Evolutionary conservation across 345 rosid genomes (phyloP).

Genomic region (Tarenaya hassleriana): DNA sequence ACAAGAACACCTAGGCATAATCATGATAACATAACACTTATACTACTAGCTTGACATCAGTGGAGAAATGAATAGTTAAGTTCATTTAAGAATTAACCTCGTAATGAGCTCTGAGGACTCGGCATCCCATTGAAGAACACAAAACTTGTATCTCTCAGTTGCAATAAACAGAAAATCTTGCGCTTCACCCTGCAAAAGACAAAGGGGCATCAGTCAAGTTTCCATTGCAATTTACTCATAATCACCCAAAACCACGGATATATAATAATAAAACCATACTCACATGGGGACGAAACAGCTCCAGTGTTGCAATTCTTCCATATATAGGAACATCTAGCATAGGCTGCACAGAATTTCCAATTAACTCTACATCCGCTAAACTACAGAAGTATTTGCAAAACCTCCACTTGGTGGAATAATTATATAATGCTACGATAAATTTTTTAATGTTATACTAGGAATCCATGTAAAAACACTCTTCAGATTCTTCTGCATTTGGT

Average conservation of each 20-base stretch:
- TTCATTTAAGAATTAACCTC: constrained; percentile 33
- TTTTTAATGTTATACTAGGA: too few species aligned
- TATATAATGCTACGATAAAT: too few species aligned
- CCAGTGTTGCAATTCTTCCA: constrained; percentile 90
- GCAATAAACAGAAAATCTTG: constrained; percentile 89
- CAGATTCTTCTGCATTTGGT: constrained; percentile 72
- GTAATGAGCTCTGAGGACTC: constrained; percentile 80
- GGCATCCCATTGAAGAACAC: constrained; percentile 92
- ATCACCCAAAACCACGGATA: constrained; percentile 4
- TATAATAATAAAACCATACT: constrained; percentile 26
- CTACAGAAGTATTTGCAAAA: neutral
- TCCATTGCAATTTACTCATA: constrained; percentile 5
- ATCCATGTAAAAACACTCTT: constrained; percentile 43
- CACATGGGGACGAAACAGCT: constrained; percentile 92
- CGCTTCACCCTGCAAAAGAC: constrained; percentile 67
- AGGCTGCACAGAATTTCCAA: constrained; percentile 41
- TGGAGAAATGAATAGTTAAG: too few species aligned
- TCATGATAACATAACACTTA: too few species aligned
- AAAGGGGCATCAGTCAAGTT: constrained; percentile 15
- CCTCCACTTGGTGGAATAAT: too few species aligned
- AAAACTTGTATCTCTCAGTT: constrained; percentile 80
- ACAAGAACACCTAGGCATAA: too few species aligned
- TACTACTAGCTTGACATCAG: too few species aligned
- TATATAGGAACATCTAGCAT: constrained; percentile 86
- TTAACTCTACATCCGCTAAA: constrained; percentile 8